These are phyloP conservation scores for Neurospora sp. DNA, from an alignment of 2,329 filamentous ascomycete species.

Conservation along the genomic window DNA sequence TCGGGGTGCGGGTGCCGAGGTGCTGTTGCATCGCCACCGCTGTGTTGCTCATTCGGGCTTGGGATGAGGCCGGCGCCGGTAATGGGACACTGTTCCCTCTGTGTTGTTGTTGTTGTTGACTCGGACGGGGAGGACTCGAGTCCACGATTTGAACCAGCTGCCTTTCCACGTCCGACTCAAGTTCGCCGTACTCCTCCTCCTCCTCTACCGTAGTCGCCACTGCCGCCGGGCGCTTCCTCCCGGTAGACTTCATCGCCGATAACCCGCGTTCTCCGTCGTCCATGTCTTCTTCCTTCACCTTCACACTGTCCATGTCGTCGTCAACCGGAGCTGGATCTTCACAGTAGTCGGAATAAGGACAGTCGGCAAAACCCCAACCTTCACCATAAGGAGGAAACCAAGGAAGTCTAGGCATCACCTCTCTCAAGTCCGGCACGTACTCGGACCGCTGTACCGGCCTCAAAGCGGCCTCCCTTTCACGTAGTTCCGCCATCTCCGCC, in stretches of 20 bases:
- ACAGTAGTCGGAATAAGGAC: not conserved
- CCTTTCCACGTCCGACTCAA: conserved; percentile 30
- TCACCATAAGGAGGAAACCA: not conserved
- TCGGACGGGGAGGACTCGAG: conserved; percentile 14
- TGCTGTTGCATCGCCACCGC: not conserved
- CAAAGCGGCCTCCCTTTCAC: conserved; percentile 16
- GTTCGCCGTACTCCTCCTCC: conserved; percentile 20
- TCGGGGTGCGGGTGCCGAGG: conserved; percentile 14
- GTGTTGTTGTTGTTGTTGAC: not conserved
- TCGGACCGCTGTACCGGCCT: not conserved
- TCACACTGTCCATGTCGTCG: not conserved
- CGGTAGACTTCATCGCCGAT: conserved; percentile 4
- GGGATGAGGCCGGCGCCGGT: not conserved
- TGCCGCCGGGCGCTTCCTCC: conserved; percentile 18
- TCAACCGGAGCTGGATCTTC: not conserved
- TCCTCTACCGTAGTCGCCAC: conserved; percentile 15
- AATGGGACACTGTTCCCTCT: not conserved
- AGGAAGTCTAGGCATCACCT: not conserved
- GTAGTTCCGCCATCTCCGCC: conserved; percentile 27
- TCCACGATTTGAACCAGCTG: conserved; percentile 28
- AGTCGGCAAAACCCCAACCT: not conserved
- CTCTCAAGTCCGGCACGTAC: not conserved
- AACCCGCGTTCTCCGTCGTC: not conserved
- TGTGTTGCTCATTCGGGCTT: not conserved
- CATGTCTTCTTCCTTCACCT: not conserved